Evolutionary conservation across 352 stramenopile species (phyloP), one percentile per base, ranked within the genome.

Genomic region (Globisporangium barbulae): DNA sequence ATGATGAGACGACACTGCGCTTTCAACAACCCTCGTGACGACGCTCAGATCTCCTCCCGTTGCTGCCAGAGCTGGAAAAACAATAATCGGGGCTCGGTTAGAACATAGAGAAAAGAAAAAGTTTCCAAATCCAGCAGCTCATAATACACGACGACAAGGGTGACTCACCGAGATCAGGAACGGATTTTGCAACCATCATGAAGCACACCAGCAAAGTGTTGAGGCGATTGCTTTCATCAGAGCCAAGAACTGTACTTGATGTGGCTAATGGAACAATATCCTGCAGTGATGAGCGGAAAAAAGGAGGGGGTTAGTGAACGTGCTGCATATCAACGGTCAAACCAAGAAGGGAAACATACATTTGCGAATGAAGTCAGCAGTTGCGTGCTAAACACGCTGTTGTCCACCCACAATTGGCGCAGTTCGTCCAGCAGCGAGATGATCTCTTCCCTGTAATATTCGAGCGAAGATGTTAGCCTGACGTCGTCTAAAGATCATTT

Each of bases 301-400:
- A 57, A 30, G 17, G 13, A 17, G 5, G 9, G 41, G 13, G 17
- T 21, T 25, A 53, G 45, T 33, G 41, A 48, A 22, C 19, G 42
- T n/a, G 41, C 7, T 48, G 47, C 15, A 52, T 53, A 21, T 30
- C 21, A 62, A 55, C 31, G 42, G n/a, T 2, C 17, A 42, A 41
- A 25, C 30, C 45, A 5, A 56, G 7, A 12, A 31, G 8, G 30
- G 5, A 13, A 9, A 44, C 72, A 48, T 72, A 90, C 83, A 59
- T 79, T 70, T 13, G 75, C 70, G 44, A 91, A 89, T 15, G 83
- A 88, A 50, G 74, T 69, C 7, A 90, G 63, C 19, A 91, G 54
- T 54, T 91, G 83, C 10, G 81, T 64, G 31, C 81, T 88, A 31
- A 90, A 91, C 10, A 89, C 83, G 47, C 79, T 89, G 50, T 91